Conservation (phyloP, 192 early-diverging fungal genomes). For the Cetraspora pellucida region DNA sequence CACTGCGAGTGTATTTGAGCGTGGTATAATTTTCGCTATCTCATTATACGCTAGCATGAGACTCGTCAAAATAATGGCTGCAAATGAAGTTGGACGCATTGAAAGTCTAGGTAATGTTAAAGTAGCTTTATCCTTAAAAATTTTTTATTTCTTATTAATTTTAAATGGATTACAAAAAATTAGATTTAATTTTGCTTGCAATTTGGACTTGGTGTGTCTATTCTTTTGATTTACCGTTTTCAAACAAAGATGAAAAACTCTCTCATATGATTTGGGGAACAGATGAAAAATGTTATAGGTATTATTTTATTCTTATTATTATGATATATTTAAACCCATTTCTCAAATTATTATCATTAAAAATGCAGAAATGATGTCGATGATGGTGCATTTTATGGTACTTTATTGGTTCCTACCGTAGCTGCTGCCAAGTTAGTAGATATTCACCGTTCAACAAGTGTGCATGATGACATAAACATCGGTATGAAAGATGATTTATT, state of each 20-base stretch:
- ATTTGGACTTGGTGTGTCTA: slow-evolving; percentile 31
- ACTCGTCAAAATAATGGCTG: slow-evolving; percentile 6
- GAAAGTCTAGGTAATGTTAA: slow-evolving; percentile 22
- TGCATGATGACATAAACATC: slow-evolving; percentile 40
- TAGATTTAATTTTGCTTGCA: slow-evolving; percentile 32
- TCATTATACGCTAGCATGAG: slow-evolving; percentile 15
- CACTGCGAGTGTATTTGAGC: slow-evolving; percentile 8
- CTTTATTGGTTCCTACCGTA: slow-evolving; percentile 55
- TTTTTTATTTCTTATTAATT: background rate
- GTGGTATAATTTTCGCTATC: background rate
- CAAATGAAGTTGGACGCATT: slow-evolving; percentile 17
- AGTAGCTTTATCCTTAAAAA: background rate
- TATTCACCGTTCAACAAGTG: slow-evolving; percentile 36
- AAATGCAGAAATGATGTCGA: slow-evolving; percentile 53
- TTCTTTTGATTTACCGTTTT: slow-evolving; percentile 22
- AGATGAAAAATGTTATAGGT: slow-evolving; percentile 33
- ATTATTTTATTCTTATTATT: background rate
- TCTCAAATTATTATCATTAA: background rate
- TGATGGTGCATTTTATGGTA: slow-evolving; percentile 58
- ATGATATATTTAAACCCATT: background rate
- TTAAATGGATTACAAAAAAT: background rate
- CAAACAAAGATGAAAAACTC: slow-evolving; percentile 1
- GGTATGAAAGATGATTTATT: slow-evolving; percentile 32
- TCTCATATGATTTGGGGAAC: slow-evolving; percentile 34
- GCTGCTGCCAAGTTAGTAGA: slow-evolving; percentile 54